A percentile compares a stretch with the other conserved stretches of the same genome.
Conservation (phyloP, 2,329 filamentous ascomycete species). For the Talaromyces sp. region DNA sequence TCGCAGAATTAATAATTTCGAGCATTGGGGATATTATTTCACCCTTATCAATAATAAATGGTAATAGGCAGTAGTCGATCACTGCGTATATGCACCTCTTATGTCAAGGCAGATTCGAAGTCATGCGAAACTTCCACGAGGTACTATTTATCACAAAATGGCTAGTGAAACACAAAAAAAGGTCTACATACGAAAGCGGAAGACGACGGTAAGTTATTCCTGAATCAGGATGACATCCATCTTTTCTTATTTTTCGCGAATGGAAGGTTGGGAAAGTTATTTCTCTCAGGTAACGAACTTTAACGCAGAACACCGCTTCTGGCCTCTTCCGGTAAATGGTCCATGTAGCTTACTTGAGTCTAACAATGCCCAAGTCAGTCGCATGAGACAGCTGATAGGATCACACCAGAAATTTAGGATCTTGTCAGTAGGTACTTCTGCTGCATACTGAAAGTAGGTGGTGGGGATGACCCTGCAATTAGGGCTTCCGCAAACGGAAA, state of each 20-base stretch:
- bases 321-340: neutral
- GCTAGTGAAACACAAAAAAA: neutral
- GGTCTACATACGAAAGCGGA: constrained; percentile 24
- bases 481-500: constrained; percentile 18
- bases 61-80: neutral
- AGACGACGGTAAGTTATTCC: constrained; percentile 25
- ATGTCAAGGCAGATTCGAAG: neutral
- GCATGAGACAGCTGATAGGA: constrained; percentile 16
- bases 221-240: constrained; percentile 21
- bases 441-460: neutral
- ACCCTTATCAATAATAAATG: neutral
- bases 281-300: neutral
- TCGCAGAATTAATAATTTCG: neutral
- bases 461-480: neutral
- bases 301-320: neutral
- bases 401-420: neutral
- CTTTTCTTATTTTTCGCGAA: constrained; percentile 29
- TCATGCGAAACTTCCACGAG: constrained; percentile 17
- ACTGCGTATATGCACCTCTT: neutral
- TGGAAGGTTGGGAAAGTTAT: neutral
- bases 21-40: neutral
- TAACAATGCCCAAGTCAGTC: constrained; percentile 7
- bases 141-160: neutral
- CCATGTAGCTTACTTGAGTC: neutral
- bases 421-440: neutral